These are phyloP conservation scores for Cutaneotrichosporon sp. DNA, from an alignment of 1,284 basidiomycete species.

Conservation along the genomic window DNA sequence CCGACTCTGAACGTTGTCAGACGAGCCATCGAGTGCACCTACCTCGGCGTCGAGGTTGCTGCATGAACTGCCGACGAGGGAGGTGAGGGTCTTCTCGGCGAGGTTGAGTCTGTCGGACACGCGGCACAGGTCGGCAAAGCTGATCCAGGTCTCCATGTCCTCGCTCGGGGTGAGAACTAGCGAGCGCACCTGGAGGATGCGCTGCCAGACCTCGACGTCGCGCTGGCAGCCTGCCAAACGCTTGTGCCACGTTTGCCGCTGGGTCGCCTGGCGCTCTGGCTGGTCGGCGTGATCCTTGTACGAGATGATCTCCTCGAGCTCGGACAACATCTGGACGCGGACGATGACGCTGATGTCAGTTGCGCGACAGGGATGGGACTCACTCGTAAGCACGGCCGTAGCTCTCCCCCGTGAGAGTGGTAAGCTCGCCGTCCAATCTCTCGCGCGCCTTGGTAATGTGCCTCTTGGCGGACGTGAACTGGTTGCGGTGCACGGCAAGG, in stretches of 20 bases:
- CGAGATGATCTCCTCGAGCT: conserved; percentile 95
- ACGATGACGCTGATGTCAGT: conserved; percentile 74
- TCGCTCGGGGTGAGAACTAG: conserved; percentile 92
- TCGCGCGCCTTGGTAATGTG: conserved; percentile 97
- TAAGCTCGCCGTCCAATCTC: conserved; percentile 86
- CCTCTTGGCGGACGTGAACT: conserved; percentile 84
- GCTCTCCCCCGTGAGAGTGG: conserved; percentile 89
- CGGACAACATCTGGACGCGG: conserved; percentile 97
- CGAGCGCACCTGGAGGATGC: conserved; percentile 93
- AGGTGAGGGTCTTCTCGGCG: conserved; percentile 97
- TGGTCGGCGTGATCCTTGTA: conserved; percentile 96
- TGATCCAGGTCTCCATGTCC: conserved; percentile 97
- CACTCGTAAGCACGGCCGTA: conserved; percentile 96
- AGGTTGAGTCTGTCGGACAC: conserved; percentile 83
- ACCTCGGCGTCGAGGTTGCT: conserved; percentile 46
- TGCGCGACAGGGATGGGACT: conserved; percentile 45
- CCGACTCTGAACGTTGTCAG: conserved; percentile 55
- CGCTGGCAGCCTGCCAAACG: conserved; percentile 92
- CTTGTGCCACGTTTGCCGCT: conserved; percentile 94
- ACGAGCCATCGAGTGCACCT: conserved; percentile 9
- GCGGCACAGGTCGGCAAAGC: conserved; percentile 84
- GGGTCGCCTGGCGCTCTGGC: conserved; percentile 80
- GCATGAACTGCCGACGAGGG: conserved; percentile 68
- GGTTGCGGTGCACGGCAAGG: conserved; percentile 91
- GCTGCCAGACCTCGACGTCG: conserved; percentile 99